These are phyloP conservation scores for Penicillium verrucosum DNA, from an alignment of 2,329 filamentous ascomycete genomes.

Conservation along the genomic window DNA sequence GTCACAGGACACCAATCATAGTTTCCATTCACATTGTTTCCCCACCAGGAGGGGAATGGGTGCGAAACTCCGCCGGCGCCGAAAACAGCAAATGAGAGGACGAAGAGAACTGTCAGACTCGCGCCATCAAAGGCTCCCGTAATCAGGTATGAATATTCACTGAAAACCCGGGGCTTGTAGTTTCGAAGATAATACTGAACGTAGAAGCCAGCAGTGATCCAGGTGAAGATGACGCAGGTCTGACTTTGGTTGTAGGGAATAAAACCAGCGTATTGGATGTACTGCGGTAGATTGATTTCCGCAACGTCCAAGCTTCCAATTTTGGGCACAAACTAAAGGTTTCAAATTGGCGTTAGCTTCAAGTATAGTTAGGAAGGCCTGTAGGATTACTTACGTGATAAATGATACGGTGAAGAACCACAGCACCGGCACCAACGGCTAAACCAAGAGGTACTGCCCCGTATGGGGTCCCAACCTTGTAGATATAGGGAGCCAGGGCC, in stretches of 20 bases:
- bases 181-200: slow-evolving; percentile 54
- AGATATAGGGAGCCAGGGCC: slow-evolving; percentile 55
- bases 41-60: slow-evolving; percentile 55
- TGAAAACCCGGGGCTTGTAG: slow-evolving; percentile 52
- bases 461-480: slow-evolving; percentile 48
- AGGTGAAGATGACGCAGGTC: slow-evolving; percentile 54
- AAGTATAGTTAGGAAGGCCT: background rate
- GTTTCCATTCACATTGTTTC: slow-evolving; percentile 50
- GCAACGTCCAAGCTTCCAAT: slow-evolving; percentile 42
- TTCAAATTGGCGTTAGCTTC: background rate
- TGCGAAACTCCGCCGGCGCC: slow-evolving; percentile 47
- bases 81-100: slow-evolving; percentile 56
- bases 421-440: slow-evolving; percentile 40
- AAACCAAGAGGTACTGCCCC: slow-evolving; percentile 49
- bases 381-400: slow-evolving; percentile 5
- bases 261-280: slow-evolving; percentile 54
- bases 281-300: slow-evolving; percentile 53
- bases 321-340: slow-evolving; percentile 46
- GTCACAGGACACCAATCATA: slow-evolving; percentile 48
- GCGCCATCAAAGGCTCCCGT: slow-evolving; percentile 55
- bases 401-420: slow-evolving; percentile 15
- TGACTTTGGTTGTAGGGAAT: slow-evolving; percentile 56
- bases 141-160: slow-evolving; percentile 54
- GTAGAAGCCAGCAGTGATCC: slow-evolving; percentile 46
- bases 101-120: slow-evolving; percentile 49